Conservation (phyloP, 495 filamentous ascomycete genomes). For the Chaetomidium leptoderma region DNA sequence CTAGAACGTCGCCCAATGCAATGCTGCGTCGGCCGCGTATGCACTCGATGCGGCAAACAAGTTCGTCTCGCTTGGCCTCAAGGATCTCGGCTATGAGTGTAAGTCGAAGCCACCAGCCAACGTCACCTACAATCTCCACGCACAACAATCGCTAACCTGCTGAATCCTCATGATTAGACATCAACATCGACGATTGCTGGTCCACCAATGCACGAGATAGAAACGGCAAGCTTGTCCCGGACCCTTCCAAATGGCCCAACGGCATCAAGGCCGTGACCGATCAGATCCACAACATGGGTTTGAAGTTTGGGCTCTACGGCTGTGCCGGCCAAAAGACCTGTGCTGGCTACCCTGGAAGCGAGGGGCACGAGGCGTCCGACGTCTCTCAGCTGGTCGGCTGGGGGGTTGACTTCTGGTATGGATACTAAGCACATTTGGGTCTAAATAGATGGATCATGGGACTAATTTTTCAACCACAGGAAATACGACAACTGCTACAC, state of each 20-base stretch:
- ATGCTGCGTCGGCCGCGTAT: slow-evolving; percentile 21
- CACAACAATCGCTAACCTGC: background rate
- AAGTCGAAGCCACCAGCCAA: background rate
- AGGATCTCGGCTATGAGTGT: slow-evolving; percentile 61
- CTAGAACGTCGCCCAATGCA: slow-evolving; percentile 26
- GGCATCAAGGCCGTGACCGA: slow-evolving; percentile 58
- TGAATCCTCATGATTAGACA: slow-evolving; percentile 36
- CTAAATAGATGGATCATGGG: no score
- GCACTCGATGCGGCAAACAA: slow-evolving; percentile 23
- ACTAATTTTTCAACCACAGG: background rate
- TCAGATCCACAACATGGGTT: slow-evolving; percentile 54
- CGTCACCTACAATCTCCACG: background rate
- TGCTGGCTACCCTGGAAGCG: slow-evolving; percentile 56
- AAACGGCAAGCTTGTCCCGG: slow-evolving; percentile 50
- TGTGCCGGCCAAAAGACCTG: slow-evolving; percentile 62
- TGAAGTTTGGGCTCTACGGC: slow-evolving; percentile 64
- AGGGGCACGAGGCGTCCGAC: slow-evolving; percentile 60
- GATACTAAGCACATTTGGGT: background rate
- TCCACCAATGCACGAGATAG: slow-evolving; percentile 48
- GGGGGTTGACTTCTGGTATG: slow-evolving; percentile 57
- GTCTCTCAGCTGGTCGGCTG: slow-evolving; percentile 59
- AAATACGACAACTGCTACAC: slow-evolving; percentile 69
- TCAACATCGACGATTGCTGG: slow-evolving; percentile 67
- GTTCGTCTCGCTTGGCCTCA: slow-evolving; percentile 36
- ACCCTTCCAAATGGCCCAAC: slow-evolving; percentile 56